phyloP scores from a whole-genome alignment of 805 yeast species.

The Candida glaebosa region DNA sequence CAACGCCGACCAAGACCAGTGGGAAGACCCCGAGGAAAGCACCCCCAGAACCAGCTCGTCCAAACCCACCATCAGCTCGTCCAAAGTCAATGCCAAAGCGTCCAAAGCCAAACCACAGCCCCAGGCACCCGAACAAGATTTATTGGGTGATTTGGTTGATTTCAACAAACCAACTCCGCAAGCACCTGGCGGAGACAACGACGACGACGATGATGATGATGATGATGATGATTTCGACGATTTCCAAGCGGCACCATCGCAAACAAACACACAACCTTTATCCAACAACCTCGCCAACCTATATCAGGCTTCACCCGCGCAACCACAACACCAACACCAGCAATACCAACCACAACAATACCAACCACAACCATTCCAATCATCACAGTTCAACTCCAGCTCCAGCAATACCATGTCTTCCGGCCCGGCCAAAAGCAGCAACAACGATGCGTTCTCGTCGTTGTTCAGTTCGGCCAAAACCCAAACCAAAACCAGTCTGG shows the following conservation, averaged over 20 bases:
- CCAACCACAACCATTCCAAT: slow-evolving; percentile 10
- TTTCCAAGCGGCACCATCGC: slow-evolving; percentile 66
- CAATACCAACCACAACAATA: slow-evolving; percentile 10
- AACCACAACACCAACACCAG: slow-evolving; percentile 18
- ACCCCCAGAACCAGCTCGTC: slow-evolving; percentile 19
- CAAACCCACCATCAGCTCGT: slow-evolving; percentile 35
- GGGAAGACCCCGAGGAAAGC: slow-evolving; percentile 16
- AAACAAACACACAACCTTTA: slow-evolving; percentile 9
- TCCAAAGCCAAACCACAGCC: slow-evolving; percentile 27
- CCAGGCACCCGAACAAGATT: slow-evolving; percentile 40
- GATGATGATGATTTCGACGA: slow-evolving; percentile 79
- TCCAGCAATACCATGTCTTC: slow-evolving; percentile 37
- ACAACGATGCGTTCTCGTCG: slow-evolving; percentile 69
- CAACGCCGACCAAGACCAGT: slow-evolving; percentile 66
- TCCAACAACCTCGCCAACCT: slow-evolving; percentile 15
- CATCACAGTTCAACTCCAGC: slow-evolving; percentile 16
- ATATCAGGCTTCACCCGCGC: slow-evolving; percentile 15
- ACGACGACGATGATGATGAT: slow-evolving; percentile 22
- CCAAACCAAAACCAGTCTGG: slow-evolving; percentile 21
- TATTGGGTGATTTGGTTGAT: slow-evolving; percentile 45
- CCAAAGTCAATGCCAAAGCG: slow-evolving; percentile 30
- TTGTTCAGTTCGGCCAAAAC: slow-evolving; percentile 65
- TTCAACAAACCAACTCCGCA: slow-evolving; percentile 20
- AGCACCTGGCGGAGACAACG: slow-evolving; percentile 8
- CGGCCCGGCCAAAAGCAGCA: slow-evolving; percentile 37